Evolutionary conservation across 2,329 filamentous ascomycete genomes (phyloP).

Genomic region (Claviceps spartinae): DNA sequence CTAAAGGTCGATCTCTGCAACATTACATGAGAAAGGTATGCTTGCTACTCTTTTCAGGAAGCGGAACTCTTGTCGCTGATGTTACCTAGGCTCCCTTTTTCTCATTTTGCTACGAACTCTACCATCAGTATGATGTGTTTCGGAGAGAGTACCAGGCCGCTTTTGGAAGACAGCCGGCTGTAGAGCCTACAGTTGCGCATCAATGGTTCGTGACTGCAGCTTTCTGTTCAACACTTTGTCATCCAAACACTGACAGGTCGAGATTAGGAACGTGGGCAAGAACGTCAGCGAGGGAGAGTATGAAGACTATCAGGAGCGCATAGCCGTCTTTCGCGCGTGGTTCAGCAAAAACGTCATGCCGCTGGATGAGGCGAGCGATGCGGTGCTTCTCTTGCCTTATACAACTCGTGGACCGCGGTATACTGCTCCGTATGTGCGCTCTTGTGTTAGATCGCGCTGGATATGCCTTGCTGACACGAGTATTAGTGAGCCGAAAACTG

Average conservation of each 20-base stretch:
- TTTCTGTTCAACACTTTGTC: background rate
- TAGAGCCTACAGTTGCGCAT: conserved; percentile 16
- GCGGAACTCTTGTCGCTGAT: no score
- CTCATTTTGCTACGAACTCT: conserved; percentile 21
- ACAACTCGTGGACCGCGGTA: conserved; percentile 10
- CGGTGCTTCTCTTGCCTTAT: conserved; percentile 14
- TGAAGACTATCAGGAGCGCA: conserved; percentile 10
- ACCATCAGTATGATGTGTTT: conserved; percentile 17
- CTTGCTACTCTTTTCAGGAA: background rate
- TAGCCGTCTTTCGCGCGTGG: conserved; percentile 19
- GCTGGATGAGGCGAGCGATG: conserved; percentile 7
- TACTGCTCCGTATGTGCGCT: conserved; percentile 2
- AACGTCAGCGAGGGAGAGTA: conserved; percentile 13
- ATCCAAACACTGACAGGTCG: background rate
- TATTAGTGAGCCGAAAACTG: conserved; percentile 2
- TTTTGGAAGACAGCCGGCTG: conserved; percentile 14
- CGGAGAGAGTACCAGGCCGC: conserved; percentile 12
- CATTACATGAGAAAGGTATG: conserved; percentile 18
- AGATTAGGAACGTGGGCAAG: conserved; percentile 13
- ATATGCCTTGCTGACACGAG: background rate
- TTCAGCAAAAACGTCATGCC: conserved; percentile 17
- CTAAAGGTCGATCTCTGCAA: conserved; percentile 11
- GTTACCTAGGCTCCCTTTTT: conserved; percentile 15
- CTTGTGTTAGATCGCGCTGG: background rate
- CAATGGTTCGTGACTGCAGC: conserved; percentile 15